Evolutionary conservation across 2,329 filamentous ascomycete genomes (phyloP).

Genomic region (Trichoderma citrinoviride): DNA sequence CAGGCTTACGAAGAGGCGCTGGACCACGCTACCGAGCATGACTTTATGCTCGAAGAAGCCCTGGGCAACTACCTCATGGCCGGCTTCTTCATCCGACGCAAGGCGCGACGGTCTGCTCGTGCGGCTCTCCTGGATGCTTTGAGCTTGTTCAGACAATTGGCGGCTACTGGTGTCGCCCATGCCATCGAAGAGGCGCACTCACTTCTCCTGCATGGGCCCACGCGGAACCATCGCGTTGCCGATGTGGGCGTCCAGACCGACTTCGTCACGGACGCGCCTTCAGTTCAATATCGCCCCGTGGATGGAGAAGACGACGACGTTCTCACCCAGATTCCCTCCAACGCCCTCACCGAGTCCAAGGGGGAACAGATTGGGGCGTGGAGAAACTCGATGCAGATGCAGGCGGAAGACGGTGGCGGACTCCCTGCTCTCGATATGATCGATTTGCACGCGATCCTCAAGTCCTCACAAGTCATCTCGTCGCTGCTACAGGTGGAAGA

Average conservation of each 20-base stretch:
- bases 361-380: constrained; percentile 62
- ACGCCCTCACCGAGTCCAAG: constrained; percentile 47
- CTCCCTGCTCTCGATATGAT: constrained; percentile 79
- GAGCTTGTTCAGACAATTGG: constrained; percentile 65
- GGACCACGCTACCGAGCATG: constrained; percentile 67
- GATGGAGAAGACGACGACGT: constrained; percentile 47
- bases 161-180: constrained; percentile 66
- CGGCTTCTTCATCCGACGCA: constrained; percentile 64
- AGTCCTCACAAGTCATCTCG: constrained; percentile 76
- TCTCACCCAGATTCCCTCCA: constrained; percentile 34
- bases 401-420: constrained; percentile 57
- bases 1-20: constrained; percentile 66
- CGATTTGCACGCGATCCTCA: constrained; percentile 73
- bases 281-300: constrained; percentile 50
- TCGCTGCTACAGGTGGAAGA: constrained; percentile 74
- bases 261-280: constrained; percentile 56
- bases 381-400: constrained; percentile 57
- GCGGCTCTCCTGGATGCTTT: constrained; percentile 67
- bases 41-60: constrained; percentile 68
- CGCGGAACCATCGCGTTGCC: constrained; percentile 54
- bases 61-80: constrained; percentile 72
- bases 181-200: constrained; percentile 67
- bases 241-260: constrained; percentile 71
- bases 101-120: constrained; percentile 65
- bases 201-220: constrained; percentile 62